Conservation (phyloP, 352 stramenopile genomes). For the Pythium rishiriense region DNA sequence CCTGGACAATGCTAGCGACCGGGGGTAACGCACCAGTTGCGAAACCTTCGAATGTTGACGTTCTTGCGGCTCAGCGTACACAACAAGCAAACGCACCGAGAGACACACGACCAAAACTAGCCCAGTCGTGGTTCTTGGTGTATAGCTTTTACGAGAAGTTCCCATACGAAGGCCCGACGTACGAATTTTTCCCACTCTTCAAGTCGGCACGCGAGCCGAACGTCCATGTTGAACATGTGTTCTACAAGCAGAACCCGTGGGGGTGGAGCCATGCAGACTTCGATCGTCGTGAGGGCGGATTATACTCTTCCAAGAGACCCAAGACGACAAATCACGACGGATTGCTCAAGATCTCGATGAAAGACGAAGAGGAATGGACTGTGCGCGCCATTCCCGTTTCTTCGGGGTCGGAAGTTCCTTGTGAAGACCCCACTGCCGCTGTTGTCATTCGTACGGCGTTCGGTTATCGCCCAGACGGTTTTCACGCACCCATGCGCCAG, state of each 20-base stretch:
- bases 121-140: slow-evolving; percentile 3
- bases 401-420: background rate
- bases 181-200: slow-evolving; percentile 5
- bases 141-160: slow-evolving; percentile 1
- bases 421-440: background rate
- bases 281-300: background rate
- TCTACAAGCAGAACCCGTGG: slow-evolving; percentile 16
- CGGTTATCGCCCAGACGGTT: slow-evolving; percentile 16
- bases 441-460: slow-evolving; percentile 11
- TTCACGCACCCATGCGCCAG: slow-evolving; percentile 1
- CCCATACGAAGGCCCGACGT: slow-evolving; percentile 4
- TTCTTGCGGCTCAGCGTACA: background rate
- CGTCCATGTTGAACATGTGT: background rate
- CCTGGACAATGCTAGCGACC: background rate
- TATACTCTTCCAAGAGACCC: background rate
- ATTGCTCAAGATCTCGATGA: slow-evolving; percentile 2
- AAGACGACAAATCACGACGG: background rate
- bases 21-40: background rate
- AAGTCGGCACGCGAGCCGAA: background rate
- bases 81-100: background rate
- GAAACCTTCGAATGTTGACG: background rate
- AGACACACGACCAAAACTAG: background rate
- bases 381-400: slow-evolving; percentile 7
- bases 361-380: slow-evolving; percentile 14
- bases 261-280: slow-evolving; percentile 7